Evolutionary conservation across 345 rosid species (phyloP), one percentile per base, ranked within the genome.

Genomic region (Eucalyptus pauciflora): DNA sequence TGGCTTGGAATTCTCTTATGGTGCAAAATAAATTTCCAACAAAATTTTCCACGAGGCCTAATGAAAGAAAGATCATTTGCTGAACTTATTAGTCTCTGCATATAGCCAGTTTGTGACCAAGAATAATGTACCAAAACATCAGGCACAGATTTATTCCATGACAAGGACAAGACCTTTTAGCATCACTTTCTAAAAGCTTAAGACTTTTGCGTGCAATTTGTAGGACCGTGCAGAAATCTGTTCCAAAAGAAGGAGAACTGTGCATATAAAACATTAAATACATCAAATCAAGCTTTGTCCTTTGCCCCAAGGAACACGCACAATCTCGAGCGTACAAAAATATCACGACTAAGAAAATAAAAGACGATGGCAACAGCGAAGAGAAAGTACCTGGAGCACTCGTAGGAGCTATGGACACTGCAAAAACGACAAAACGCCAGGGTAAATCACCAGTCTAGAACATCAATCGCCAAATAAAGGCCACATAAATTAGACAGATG

Each of bases 391-490:
- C 94, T 71, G 95, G 95, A 29, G 95, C 91, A 43, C 88, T 92
- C 80, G 92, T 89, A 49, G 97, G 95, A 86, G 93, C 4, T 46
- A 91, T 3, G 25, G 95, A 69, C 89, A 92, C 96, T 95, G 92
- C 94, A 91, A 91, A 86, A 90, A 86, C 13, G 56, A 88, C 86
- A 86, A 89, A 89, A 58, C 18, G 69, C 43, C 49, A 88, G 37
- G 27, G n/a, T 24, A 85, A 58, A 18, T 51, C 41, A 86, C 27
- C 43, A 86, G 41, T n/a, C 60, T 27, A 37, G 14, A 41, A 11
- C 48, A 41, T 76, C 85, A 22, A 76, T 76, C 85, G 85, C 85
- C 29, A 76, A 41, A 43, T 76, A 76, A 76, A 22, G 85, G 85
- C 29, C 85, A 41, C 48, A 41, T 20, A 76, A 37, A 37, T 76